Evolutionary conservation across 345 rosid genomes (phyloP).

Genomic region (rapeseed (Brassica napus)): Da-Ae NC_063440.1:26257501-26258000

Average conservation of each 20-base stretch:
- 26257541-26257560: conserved; percentile 7
- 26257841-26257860: conserved; percentile 73
- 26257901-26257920: conserved; percentile 50
- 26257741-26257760: conserved; percentile 51
- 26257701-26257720: conserved; percentile 43
- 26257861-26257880: conserved; percentile 52
- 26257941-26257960: conserved; percentile 59
- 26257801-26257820: conserved; percentile 85
- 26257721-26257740: conserved; percentile 33
- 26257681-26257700: conserved; percentile 56
- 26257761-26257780: conserved; percentile 43
- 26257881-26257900: conserved; percentile 51
- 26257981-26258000: conserved; percentile 60
- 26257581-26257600: background rate
- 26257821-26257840: conserved; percentile 83
- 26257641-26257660: background rate
- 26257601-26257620: conserved; percentile 22
- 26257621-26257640: background rate
- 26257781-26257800: conserved; percentile 72
- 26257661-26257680: background rate
- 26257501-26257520: conserved; percentile 55
- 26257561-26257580: background rate
- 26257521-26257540: conserved; percentile 16
- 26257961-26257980: conserved; percentile 75
- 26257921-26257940: conserved; percentile 53